Conservation (phyloP, 2,329 filamentous ascomycete species). For the Atkinsonella texensis region DNA sequence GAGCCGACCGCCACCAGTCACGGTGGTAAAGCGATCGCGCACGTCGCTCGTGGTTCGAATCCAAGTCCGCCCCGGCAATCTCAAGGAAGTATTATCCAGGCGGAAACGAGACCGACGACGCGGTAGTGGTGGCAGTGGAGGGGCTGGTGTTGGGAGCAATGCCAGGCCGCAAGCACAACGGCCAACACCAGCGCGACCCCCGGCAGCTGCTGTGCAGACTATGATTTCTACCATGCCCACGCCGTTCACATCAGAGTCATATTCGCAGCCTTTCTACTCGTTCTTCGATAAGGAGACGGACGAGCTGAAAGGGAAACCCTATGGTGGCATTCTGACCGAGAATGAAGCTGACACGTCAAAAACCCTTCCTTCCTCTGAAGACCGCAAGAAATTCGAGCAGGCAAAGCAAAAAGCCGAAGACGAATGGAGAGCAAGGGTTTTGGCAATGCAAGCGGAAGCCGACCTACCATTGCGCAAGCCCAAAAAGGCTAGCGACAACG, state of each 20-base stretch:
- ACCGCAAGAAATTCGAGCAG: conserved; percentile 78
- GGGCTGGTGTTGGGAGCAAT: conserved; percentile 11
- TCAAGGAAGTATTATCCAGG: conserved; percentile 25
- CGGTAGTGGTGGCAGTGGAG: conserved; percentile 8
- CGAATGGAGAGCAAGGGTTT: conserved; percentile 64
- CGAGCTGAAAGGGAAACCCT: conserved; percentile 84
- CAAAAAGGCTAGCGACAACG: conserved; percentile 69
- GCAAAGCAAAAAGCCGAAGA: conserved; percentile 86
- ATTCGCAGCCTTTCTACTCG: conserved; percentile 72
- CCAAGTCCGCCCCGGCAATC: conserved; percentile 24
- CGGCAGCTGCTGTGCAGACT: conserved; percentile 3
- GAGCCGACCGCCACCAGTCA: conserved; percentile 27
- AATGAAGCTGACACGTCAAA: conserved; percentile 82
- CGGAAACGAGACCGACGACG: conserved; percentile 21
- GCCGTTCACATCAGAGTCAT: conserved; percentile 45
- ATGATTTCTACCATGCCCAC: conserved; percentile 32
- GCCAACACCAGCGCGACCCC: conserved; percentile 10
- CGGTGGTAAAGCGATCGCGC: conserved; percentile 26
- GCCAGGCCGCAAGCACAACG: conserved; percentile 13
- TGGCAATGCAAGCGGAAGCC: conserved; percentile 49
- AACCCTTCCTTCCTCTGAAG: conserved; percentile 68
- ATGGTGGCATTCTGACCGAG: conserved; percentile 85
- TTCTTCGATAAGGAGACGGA: conserved; percentile 84
- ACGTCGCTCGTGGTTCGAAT: conserved; percentile 24
- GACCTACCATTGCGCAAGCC: conserved; percentile 51